Evolutionary conservation across 73 alveolate species (phyloP).

Genomic region (Paramecium biaurelia): DNA sequence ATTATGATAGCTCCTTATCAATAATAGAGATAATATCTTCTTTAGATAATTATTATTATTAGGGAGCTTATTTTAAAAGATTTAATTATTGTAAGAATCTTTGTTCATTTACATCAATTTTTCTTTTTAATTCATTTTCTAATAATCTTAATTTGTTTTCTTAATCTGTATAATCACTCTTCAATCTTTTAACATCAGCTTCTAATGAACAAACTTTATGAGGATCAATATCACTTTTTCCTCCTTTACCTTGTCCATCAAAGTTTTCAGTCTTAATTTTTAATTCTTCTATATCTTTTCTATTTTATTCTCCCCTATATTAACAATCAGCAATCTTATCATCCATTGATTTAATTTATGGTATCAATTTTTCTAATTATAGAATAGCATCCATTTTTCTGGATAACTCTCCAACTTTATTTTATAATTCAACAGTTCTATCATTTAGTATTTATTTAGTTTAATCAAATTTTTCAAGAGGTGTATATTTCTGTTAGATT

Average conservation of each 20-base stretch:
- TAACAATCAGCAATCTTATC: slow-evolving; percentile 12
- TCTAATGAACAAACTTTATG: slow-evolving; percentile 30
- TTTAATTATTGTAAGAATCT: slow-evolving; percentile 29
- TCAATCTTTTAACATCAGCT: slow-evolving; percentile 35
- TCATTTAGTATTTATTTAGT: slow-evolving; percentile 3
- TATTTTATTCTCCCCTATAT: slow-evolving; percentile 43
- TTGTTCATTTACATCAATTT: slow-evolving; percentile 40
- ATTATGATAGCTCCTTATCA: slow-evolving; percentile 19
- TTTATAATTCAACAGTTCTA: slow-evolving; percentile 18
- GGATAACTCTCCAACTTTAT: neutral
- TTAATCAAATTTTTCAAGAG: slow-evolving; percentile 29
- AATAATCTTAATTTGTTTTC: slow-evolving; percentile 12
- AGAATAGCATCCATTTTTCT: neutral
- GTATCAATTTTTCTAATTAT: slow-evolving; percentile 35
- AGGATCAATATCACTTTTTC: slow-evolving; percentile 36
- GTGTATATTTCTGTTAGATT: neutral
- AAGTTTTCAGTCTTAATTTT: neutral
- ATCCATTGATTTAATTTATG: slow-evolving; percentile 3
- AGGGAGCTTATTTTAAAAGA: neutral
- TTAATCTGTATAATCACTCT: neutral
- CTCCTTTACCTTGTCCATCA: neutral
- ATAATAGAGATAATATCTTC: neutral
- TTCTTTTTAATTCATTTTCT: slow-evolving; percentile 35
- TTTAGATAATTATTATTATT: neutral
- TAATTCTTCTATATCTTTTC: slow-evolving; percentile 38